Base-by-base conservation (phyloP, 192 early-diverging fungal species). In the Phlyctochytrium bullatum region DNA sequence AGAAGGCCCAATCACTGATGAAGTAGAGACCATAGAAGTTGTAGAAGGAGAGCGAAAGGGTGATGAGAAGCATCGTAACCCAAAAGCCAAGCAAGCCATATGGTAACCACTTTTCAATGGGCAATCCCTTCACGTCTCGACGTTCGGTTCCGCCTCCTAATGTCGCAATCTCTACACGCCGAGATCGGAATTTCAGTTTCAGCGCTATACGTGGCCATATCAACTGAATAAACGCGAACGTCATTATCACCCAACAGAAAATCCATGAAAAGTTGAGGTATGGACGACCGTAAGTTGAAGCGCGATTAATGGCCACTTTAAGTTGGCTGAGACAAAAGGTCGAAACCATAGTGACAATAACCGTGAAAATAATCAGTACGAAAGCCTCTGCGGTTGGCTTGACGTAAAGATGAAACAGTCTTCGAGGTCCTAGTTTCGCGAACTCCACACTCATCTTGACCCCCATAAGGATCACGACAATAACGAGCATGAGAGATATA, bases 261-360 rank as follows among this genome's bases (percentile, higher is more conserved):
- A 79, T 71, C 66, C 76, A 83, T 6, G 57, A 47, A 0, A 77
- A 27, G 32, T 74, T 76, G 14, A 64, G n/a, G n/a, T 47, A 24
- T 6, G 78, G 78, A 16, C 59, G 34, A 2, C 73, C 82, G 64
- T 80, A 83, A 23, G 74, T 73, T 14, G 67, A 65, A 14, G 72
- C 78, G 10, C 47, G 68, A 64, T 81, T 83, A 4, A 75, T 2
- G 34, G 16, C 64, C 12, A 62, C 35, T 54, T 76, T 76, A 24
- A 77, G 24, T 0, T 10, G 34, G 1, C 68, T 72, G 3, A 79
- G 50, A 24, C 65, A 20, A 4, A 67, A 20, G 29, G 65, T 64
- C 2, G 67, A 29, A 0, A 71, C n/a, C 0, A 72, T 3, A 16
- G 52, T 34, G 10, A 34, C 34, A 17, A 61, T 17, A 24, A 71